Evolutionary conservation across 129 eudicot species (phyloP).

Genomic region (Flaveria linearis): DNA sequence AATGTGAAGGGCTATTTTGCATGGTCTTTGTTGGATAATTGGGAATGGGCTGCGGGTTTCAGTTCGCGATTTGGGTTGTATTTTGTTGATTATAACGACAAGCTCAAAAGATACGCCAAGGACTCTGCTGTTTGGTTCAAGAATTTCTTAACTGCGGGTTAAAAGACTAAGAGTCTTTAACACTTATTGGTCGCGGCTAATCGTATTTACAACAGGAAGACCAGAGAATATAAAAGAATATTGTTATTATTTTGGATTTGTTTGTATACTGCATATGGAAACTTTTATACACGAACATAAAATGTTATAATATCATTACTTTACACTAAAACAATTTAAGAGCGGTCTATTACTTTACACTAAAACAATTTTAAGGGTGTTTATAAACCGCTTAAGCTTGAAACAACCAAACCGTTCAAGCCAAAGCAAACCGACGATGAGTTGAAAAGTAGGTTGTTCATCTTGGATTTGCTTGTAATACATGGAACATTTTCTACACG

Average conservation of each 20-base stretch:
- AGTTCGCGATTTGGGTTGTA: constrained; percentile 86
- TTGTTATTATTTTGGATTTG: not conserved
- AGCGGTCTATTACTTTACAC: too few species aligned
- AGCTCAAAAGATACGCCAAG: constrained; percentile 81
- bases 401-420: too few species aligned
- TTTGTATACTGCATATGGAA: not conserved
- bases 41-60: constrained; percentile 99
- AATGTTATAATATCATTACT: not conserved
- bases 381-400: too few species aligned
- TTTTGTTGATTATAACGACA: constrained; percentile 74
- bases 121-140: constrained; percentile 85
- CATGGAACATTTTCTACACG: too few species aligned
- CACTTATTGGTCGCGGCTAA: not conserved
- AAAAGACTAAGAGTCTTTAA: not conserved
- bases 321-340: too few species aligned
- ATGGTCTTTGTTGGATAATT: constrained; percentile 90
- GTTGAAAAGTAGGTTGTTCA: too few species aligned
- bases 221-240: not conserved
- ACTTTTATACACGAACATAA: not conserved
- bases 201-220: not conserved
- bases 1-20: constrained; percentile 90
- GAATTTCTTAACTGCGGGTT: constrained; percentile 61
- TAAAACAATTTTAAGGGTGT: too few species aligned
- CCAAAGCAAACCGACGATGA: too few species aligned
- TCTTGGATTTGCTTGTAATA: too few species aligned